Evolutionary conservation across 495 filamentous ascomycete genomes (phyloP), one percentile per base, ranked within the genome.

Genomic region (Lasiosphaeria miniovina): DNA sequence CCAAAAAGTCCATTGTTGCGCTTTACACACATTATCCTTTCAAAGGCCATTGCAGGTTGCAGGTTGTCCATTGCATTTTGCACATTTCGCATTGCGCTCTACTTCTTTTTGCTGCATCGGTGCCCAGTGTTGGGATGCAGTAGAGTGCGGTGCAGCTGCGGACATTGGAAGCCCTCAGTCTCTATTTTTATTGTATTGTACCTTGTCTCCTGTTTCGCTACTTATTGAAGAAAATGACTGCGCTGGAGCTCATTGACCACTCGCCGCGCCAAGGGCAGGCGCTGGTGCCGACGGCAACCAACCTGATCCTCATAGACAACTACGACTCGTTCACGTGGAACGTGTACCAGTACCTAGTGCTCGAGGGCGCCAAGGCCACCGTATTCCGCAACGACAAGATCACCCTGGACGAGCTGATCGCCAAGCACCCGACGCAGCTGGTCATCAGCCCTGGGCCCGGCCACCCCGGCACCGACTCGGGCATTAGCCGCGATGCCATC

Each of bases 321-420:
- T 99, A 97, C 73, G 94, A 99, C 75, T 97, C 93, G 0, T 99
- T 98, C 68, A 96, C 93, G 61, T 98, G 91, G 90, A 98, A 98
- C 70, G 91, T 99, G 59, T 97, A 96, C 73, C 95, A 99, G 71
- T 99, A 97, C 66, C 82, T 99, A 3, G 89, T 93, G 0, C 86
- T 97, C 6, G 94, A 98, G 75, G 94, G 94, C 43, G 94, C 94
- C 33, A 87, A 75, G 0, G 93, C 97, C 45, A 89, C 86, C 10
- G 94, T 98, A 33, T 88, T 84, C 77, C 84, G 94, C 58, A 99
- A 99, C 68, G 93, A 98, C 76, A 84, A 96, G 71, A 86, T 97
- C 70, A 85, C 86, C 4, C 73, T 99, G 9, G 84, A 93, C 32
- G 88, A 96, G 58, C 79, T 99, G 59, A 86, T 93, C 55, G 81